These are phyloP conservation scores for Aspergillus bertholletiae DNA, from an alignment of 495 filamentous ascomycete genomes.

Conservation along the genomic window DNA sequence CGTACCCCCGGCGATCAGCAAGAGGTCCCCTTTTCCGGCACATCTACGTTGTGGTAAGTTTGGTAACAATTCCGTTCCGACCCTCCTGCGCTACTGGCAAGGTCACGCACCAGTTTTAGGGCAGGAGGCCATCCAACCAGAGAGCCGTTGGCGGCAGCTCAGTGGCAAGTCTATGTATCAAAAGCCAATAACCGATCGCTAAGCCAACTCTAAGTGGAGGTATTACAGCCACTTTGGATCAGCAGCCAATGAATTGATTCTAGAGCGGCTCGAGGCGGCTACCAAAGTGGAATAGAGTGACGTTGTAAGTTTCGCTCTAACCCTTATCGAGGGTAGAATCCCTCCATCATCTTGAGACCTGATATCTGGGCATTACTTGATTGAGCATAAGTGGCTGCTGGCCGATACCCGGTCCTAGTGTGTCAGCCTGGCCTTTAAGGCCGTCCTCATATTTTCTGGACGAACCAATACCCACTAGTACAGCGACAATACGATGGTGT, in stretches of 20 bases:
- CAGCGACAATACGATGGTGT: not conserved
- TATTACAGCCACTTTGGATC: slow-evolving; percentile 9
- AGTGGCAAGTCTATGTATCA: slow-evolving; percentile 23
- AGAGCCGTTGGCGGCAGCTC: slow-evolving; percentile 12
- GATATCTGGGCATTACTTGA: slow-evolving; percentile 7
- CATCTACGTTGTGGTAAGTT: slow-evolving; percentile 3
- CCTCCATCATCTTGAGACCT: slow-evolving; percentile 7
- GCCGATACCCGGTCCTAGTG: slow-evolving; percentile 5
- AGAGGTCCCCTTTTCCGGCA: not conserved
- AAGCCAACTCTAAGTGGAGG: slow-evolving; percentile 8
- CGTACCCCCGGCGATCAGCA: not conserved
- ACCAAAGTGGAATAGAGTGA: slow-evolving; percentile 15
- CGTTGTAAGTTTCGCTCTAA: slow-evolving; percentile 12
- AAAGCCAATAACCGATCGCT: slow-evolving; percentile 16
- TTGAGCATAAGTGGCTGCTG: slow-evolving; percentile 13
- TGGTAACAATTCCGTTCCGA: slow-evolving; percentile 10
- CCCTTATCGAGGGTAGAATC: slow-evolving; percentile 1
- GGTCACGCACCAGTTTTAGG: slow-evolving; percentile 34
- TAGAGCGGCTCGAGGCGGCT: slow-evolving; percentile 11
- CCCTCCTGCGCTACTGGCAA: slow-evolving; percentile 16
- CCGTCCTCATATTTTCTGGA: slow-evolving; percentile 4
- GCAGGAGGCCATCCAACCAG: slow-evolving; percentile 18
- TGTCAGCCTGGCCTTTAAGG: slow-evolving; percentile 10
- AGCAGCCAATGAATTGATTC: slow-evolving; percentile 9
- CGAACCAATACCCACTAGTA: slow-evolving; percentile 1